Base-by-base conservation (phyloP, 2,329 filamentous ascomycete species). In the Chrysosporium keratinophilum region DNA sequence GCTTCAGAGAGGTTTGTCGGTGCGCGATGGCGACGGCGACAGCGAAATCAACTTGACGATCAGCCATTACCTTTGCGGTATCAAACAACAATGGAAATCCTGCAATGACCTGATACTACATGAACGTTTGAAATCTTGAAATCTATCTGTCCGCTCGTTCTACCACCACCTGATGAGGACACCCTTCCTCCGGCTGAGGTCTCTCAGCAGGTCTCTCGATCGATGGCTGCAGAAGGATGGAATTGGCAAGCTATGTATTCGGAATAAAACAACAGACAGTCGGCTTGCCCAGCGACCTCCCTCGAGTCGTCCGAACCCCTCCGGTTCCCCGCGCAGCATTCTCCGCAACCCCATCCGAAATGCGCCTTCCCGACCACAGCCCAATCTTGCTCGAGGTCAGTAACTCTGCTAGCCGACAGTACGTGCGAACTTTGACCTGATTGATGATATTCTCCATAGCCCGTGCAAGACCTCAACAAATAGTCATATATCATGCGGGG, bases 401-500 rank as follows among this genome's bases (percentile, higher is more conserved):
- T 47, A 11, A 6, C 35, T n/a, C 34, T 40, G 1, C 40, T 11
- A 14, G 2, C n/a, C 3, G 46, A 31, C 7, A n/a, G 3, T 20
- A 5, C 1, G 10, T 14, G 11, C 11, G 17, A 33, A 17, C 12
- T 14, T 55, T 62, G 56, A 64, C 37, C 37, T 35, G 15, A 39
- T 52, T 39, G 15, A 39, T 52, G 20, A 28, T 20, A 9, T 35
- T 41, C 11, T 14, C 37, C 40, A 43, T 54, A 70, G 69, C 65
- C 19, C 64, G 66, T 19, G 20, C 49, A 47, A 58, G 51, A 17
- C 69, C 69, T 39, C 69, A 71, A 48, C 64, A 65, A 44, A 66
- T 90, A 28, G 76, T 88, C 60, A 78, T 94, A 57, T 94, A 87
- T 68, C 85, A 89, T 69, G 82, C 82, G 51, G 86, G 87, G 50